Base-by-base conservation (phyloP, 2,329 filamentous ascomycete genomes). In the Endocalyx cinctus region DNA sequence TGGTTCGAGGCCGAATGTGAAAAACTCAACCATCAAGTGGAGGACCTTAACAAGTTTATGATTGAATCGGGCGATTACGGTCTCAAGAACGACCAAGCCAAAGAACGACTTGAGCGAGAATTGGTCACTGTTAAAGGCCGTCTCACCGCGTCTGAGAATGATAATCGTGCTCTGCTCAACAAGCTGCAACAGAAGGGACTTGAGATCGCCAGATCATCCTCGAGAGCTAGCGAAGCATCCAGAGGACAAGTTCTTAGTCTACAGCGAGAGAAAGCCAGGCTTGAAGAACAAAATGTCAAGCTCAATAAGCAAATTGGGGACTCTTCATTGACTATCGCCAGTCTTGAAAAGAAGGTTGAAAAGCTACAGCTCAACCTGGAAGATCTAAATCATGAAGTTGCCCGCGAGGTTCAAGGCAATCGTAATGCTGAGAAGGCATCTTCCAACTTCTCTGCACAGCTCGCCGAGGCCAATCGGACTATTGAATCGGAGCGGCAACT, bases 111-210 rank as follows among this genome's bases (percentile, higher is more conserved):
- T 27, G 89, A 97, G 58, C 79, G 88, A 15, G 92, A 98, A 56
- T 72, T 97, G 6, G 82, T 87, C 15, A 96, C 90, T 1, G 77
- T 96, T 47, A 94, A 92, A 58, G 89, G 89, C 39, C 82, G 90
- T 15, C 69, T 98, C 25, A 75, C 83, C 6, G 92, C 90, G 16
- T 97, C 90, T 0, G 90, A 98, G 58, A 96, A 97, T 50, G 90
- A 97, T 62, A 97, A 97, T 52, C 82, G 87, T 32, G 83, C 88
- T 5, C 69, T 98, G n/a, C 73, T 97, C 45, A 97, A 96, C 66
- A 97, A 97, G 62, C 73, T 98, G 13, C 90, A 97, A 52, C 90
- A 97, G 53, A 97, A 97, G 67, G 92, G 94, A 18, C 74, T 98
- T 6, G 90, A 98, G 55, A 94, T 98, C 58, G 90, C 90, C 25